Base-by-base conservation (phyloP, 2,329 filamentous ascomycete genomes). In the Neophaeococcomyces aloes region DNA sequence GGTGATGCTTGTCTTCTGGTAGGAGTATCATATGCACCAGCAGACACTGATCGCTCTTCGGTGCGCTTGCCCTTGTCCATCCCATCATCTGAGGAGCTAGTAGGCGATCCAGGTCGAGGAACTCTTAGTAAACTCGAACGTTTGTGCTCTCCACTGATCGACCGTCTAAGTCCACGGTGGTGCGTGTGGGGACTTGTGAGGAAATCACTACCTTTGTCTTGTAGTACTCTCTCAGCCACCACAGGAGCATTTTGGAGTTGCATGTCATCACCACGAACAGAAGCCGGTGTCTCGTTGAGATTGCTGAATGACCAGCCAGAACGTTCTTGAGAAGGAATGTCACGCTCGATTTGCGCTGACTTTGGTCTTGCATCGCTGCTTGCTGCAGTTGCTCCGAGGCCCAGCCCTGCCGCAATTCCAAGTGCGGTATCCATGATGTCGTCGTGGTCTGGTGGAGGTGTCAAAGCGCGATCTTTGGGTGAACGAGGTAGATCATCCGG, bases 171-270 rank as follows among this genome's bases (percentile, higher is more conserved):
- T 23, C 38, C 38, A 42, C 41, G 30, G 13, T 44, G 47, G 38
- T 41, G 32, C 38, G 34, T 35, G 11, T 36, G 44, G 11, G 55
- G 53, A 21, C 52, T 58, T 38, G 61, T 57, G 39, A 66, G 59
- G 45, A 69, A 68, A 7, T 64, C 64, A 53, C 65, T 70, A 47
- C 72, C 65, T 48, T 65, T 59, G 38, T 54, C 41, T 44, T 44
- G 39, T 19, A 43, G 15, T 2, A 39, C 46, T 8, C 58, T 55
- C 30, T 50, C 49, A 33, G 59, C 50, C 23, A 63, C 47, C 29
- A 63, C 54, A 31, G 65, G 63, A 39, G 69, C 66, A 53, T 70
- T 30, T 21, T 41, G 38, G 48, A 60, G 61, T 49, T 66, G 61
- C 48, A 68, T 60, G 49, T 61, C 68, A 50, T 64, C 67, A 46